Percentiles rank a stretch among this genome's conserved stretches.
Conservation (phyloP, 2,329 filamentous ascomycete genomes). For the Pseudogymnoascus sp. region DNA sequence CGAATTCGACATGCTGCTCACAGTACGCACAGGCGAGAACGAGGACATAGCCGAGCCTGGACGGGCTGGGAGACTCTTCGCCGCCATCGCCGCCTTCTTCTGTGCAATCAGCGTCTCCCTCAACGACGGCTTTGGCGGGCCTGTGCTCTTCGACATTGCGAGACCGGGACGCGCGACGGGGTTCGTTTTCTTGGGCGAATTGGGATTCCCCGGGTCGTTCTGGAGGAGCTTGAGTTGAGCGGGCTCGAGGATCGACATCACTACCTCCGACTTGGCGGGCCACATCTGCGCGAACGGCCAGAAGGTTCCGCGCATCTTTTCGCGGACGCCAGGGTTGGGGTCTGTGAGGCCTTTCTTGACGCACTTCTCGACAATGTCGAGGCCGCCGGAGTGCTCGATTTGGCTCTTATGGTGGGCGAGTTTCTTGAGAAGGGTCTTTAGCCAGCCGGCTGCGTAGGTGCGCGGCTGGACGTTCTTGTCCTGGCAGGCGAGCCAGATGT, state of each 20-base stretch:
- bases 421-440: conserved; percentile 72
- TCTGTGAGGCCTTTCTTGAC: conserved; percentile 84
- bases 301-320: conserved; percentile 75
- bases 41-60: conserved; percentile 58
- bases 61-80: conserved; percentile 44
- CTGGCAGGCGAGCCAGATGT: conserved; percentile 71
- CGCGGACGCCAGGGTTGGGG: conserved; percentile 81
- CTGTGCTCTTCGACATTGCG: conserved; percentile 54
- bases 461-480: conserved; percentile 92
- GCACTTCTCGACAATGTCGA: conserved; percentile 78
- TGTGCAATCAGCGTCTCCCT: conserved; percentile 80
- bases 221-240: conserved; percentile 73
- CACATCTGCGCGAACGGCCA: conserved; percentile 76
- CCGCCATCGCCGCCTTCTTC: conserved; percentile 51
- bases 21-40: conserved; percentile 43
- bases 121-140: conserved; percentile 53
- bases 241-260: conserved; percentile 68
- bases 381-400: conserved; percentile 74
- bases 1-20: conserved; percentile 25
- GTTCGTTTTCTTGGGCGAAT: conserved; percentile 49
- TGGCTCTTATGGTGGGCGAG: conserved; percentile 70
- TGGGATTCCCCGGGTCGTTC: conserved; percentile 76
- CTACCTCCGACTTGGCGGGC: conserved; percentile 66
- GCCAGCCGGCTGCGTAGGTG: conserved; percentile 70
- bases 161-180: conserved; percentile 44